Conservation (phyloP, 352 stramenopile species). For the Pythium phragmitis region DNA sequence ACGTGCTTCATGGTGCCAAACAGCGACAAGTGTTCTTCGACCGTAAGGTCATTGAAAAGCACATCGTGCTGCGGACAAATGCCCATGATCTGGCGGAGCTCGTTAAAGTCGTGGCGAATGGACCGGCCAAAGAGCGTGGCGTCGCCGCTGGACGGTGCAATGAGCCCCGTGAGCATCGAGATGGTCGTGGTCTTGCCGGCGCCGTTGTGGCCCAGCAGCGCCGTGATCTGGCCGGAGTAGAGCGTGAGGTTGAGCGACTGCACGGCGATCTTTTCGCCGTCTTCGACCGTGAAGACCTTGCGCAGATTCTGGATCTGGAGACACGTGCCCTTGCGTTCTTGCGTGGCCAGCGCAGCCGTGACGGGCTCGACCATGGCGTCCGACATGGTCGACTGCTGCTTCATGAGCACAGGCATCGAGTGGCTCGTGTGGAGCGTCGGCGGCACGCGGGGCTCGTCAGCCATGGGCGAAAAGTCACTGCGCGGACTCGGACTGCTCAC, state of each 20-base stretch:
- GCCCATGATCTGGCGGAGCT: slow-evolving; percentile 82
- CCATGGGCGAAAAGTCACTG: slow-evolving; percentile 11
- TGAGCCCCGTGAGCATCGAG: slow-evolving; percentile 91
- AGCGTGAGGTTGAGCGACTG: slow-evolving; percentile 78
- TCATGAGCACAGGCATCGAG: slow-evolving; percentile 7
- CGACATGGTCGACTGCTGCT: slow-evolving; percentile 5
- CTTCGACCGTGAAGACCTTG: slow-evolving; percentile 59
- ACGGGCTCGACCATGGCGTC: slow-evolving; percentile 40
- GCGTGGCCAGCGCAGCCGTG: slow-evolving; percentile 22
- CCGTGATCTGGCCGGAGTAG: slow-evolving; percentile 93
- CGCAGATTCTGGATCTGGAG: slow-evolving; percentile 29
- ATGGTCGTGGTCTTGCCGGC: slow-evolving; percentile 93
- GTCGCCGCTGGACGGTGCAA: slow-evolving; percentile 49
- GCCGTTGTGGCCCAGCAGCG: slow-evolving; percentile 84
- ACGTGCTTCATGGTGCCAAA: slow-evolving; percentile 87
- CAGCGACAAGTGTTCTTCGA: slow-evolving; percentile 91
- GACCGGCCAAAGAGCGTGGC: slow-evolving; percentile 53
- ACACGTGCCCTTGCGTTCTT: slow-evolving; percentile 29
- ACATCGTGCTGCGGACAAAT: slow-evolving; percentile 96
- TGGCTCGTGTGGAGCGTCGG: background rate
- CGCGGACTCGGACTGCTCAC: background rate
- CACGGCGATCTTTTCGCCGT: slow-evolving; percentile 76
- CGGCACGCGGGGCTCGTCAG: background rate
- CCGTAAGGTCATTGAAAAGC: slow-evolving; percentile 90
- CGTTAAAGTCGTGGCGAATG: slow-evolving; percentile 58